phyloP scores from a whole-genome alignment of 257 asterid genomes.

The Solanum stenotomum region DNA sequence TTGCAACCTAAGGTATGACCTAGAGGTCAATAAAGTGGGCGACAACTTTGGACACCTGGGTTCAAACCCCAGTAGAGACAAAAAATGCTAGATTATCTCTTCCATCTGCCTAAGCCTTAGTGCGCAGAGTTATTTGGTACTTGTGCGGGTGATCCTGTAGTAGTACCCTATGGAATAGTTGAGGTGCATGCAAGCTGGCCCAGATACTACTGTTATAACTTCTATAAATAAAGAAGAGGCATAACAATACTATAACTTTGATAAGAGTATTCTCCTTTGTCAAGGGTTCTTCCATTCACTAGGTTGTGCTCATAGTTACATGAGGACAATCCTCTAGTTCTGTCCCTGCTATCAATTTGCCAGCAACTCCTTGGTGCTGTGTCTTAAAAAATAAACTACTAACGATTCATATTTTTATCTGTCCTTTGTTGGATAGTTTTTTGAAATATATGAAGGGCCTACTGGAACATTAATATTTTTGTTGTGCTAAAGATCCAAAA shows the following conservation, averaged over 20 bases:
- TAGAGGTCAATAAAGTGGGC: neutral
- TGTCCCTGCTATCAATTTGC: neutral
- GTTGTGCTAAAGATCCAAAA: neutral
- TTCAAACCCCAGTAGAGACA: neutral
- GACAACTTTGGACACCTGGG: neutral
- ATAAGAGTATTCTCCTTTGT: neutral
- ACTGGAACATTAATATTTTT: neutral
- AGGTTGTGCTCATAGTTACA: neutral
- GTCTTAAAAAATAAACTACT: neutral
- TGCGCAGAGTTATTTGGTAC: neutral
- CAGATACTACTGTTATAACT: neutral
- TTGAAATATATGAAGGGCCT: neutral
- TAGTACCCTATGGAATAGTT: neutral
- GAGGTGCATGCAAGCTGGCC: neutral
- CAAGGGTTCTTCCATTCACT: neutral
- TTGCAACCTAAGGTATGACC: neutral
- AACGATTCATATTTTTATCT: neutral
- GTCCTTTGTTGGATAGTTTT: neutral
- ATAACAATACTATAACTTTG: neutral
- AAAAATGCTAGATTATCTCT: neutral
- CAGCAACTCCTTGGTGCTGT: neutral
- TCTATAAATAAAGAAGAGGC: neutral
- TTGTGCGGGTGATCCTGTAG: neutral
- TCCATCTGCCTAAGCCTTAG: neutral
- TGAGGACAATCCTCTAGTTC: neutral